Percentiles rank a stretch among this genome's conserved stretches.
Conservation (phyloP, 2,329 filamentous ascomycete genomes). For the Monilinia fructigena region DNA sequence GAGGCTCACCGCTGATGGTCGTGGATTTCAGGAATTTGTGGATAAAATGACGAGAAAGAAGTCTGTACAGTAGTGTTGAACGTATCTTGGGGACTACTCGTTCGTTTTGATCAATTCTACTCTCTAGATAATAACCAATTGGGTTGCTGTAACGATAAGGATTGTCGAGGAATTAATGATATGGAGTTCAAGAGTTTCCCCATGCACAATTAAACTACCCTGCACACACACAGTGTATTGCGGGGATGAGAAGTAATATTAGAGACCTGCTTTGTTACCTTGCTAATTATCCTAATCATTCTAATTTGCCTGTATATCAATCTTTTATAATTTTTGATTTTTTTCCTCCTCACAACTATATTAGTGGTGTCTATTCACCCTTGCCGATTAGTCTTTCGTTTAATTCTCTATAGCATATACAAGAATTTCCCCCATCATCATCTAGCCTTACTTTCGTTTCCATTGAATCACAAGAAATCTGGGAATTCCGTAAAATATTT, state of each 20-base stretch:
- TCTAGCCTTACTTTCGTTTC: conserved; percentile 1
- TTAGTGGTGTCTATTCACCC: background rate
- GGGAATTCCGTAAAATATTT: background rate
- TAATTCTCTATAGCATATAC: background rate
- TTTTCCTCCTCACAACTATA: background rate
- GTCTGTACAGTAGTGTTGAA: background rate
- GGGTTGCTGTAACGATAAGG: background rate
- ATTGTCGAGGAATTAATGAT: background rate
- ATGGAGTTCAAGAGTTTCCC: conserved; percentile 15
- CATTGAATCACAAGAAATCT: background rate
- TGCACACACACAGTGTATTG: conserved; percentile 9
- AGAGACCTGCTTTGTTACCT: background rate
- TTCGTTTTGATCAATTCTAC: background rate
- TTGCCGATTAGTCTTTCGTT: background rate
- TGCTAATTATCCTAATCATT: conserved; percentile 10
- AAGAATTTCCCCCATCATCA: conserved; percentile 5
- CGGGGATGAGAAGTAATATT: conserved; percentile 16
- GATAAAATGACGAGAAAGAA: background rate
- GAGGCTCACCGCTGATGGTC: background rate
- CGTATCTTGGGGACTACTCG: background rate
- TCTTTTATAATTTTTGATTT: background rate
- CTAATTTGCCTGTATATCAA: conserved; percentile 3
- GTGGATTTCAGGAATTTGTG: background rate
- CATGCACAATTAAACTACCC: background rate
- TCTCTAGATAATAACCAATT: background rate